Evolutionary conservation across 805 yeast genomes (phyloP).

Genomic region (Zygosaccharomyces gambellarensis): DNA sequence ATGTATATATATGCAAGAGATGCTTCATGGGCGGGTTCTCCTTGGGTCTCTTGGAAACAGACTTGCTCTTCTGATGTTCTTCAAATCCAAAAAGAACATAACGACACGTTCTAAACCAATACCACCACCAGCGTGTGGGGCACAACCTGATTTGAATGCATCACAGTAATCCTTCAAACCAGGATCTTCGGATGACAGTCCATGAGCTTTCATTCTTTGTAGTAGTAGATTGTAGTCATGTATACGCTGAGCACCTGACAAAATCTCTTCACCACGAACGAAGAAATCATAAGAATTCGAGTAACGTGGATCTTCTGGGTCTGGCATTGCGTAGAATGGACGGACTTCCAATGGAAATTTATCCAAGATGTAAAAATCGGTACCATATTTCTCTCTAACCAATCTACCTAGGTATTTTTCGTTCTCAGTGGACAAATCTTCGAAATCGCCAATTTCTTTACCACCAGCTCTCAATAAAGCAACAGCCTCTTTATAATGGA

Average conservation of each 20-base stretch:
- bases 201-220: constrained; percentile 80
- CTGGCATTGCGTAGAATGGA: constrained; percentile 99
- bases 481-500: constrained; percentile 89
- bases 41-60: constrained; percentile 98
- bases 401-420: constrained; percentile 89
- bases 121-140: constrained; percentile 99
- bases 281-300: constrained; percentile 98
- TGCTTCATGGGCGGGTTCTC: constrained; percentile 72
- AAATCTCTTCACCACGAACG: constrained; percentile 99
- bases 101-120: constrained; percentile 98
- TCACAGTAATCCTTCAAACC: constrained; percentile 90
- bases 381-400: constrained; percentile 89
- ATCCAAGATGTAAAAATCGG: constrained; percentile 96
- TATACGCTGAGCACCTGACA: constrained; percentile 99
- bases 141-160: constrained; percentile 90
- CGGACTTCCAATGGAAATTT: constrained; percentile 95
- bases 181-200: constrained; percentile 69
- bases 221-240: constrained; percentile 84
- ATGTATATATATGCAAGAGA: neutral
- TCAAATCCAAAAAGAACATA: constrained; percentile 95
- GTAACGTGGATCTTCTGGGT: constrained; percentile 82
- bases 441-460: constrained; percentile 69
- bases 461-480: constrained; percentile 82
- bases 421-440: constrained; percentile 89
- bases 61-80: constrained; percentile 97